These are phyloP conservation scores for Agastache rugosa DNA, from an alignment of 257 asterid genomes.

Conservation along the genomic window DNA sequence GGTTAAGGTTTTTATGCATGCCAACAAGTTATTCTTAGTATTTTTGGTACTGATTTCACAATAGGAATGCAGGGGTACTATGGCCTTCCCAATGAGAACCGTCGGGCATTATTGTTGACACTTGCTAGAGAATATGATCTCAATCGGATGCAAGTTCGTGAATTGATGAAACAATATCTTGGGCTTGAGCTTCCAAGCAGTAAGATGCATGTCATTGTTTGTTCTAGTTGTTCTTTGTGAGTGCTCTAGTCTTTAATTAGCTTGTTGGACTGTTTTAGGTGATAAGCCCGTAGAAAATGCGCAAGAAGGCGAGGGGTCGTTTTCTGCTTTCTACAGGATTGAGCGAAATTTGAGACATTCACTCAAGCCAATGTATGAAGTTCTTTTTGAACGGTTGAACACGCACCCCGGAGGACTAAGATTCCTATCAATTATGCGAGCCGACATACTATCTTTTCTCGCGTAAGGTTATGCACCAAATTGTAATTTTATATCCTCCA, in stretches of 20 bases:
- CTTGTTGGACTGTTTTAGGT: slow-evolving; percentile 43
- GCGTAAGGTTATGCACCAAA: slow-evolving; percentile 68
- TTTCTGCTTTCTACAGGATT: slow-evolving; percentile 83
- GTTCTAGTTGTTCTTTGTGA: slow-evolving; percentile 21
- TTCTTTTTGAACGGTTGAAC: slow-evolving; percentile 87
- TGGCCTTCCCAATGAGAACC: slow-evolving; percentile 63
- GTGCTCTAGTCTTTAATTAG: slow-evolving; percentile 2
- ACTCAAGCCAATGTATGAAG: slow-evolving; percentile 90
- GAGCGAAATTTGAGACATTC: slow-evolving; percentile 81
- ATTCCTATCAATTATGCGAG: slow-evolving; percentile 80
- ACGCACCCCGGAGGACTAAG: slow-evolving; percentile 93
- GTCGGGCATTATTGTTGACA: slow-evolving; percentile 58
- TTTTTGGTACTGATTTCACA: slow-evolving; percentile 20
- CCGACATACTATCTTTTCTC: slow-evolving; percentile 79
- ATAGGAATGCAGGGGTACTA: slow-evolving; percentile 70
- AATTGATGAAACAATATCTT: slow-evolving; percentile 88
- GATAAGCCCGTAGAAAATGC: slow-evolving; percentile 56
- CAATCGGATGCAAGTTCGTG: slow-evolving; percentile 71
- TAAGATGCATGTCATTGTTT: slow-evolving; percentile 43
- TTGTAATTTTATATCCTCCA: slow-evolving; percentile 23
- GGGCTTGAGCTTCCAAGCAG: slow-evolving; percentile 83
- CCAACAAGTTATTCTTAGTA: slow-evolving; percentile 17
- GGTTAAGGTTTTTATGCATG: slow-evolving; percentile 18
- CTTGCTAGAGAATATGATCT: slow-evolving; percentile 88
- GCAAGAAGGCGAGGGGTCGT: slow-evolving; percentile 72